phyloP scores from a whole-genome alignment of 352 stramenopile genomes.

The Globisporangium viniferum region DNA sequence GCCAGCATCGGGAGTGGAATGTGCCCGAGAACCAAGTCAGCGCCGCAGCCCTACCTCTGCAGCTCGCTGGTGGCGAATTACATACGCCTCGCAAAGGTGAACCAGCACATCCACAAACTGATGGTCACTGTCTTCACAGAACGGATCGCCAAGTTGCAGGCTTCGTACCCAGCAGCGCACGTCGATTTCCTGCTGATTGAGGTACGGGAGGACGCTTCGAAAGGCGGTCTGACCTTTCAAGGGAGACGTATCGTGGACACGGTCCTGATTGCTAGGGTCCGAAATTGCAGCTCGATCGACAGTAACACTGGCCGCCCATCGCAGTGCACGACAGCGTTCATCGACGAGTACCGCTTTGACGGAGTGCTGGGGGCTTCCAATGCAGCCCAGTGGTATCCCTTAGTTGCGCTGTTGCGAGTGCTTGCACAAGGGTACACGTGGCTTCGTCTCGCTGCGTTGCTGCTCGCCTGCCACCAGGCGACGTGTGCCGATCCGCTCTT shows the following conservation, averaged over 20 bases:
- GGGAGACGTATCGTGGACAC: not conserved
- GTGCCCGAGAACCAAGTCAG: not conserved
- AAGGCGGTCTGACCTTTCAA: not conserved
- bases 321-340: not conserved
- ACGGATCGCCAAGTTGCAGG: not conserved
- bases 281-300: not conserved
- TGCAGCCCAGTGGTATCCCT: not conserved
- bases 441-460: not conserved
- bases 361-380: not conserved
- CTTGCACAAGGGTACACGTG: constrained; percentile 4
- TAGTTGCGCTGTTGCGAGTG: not conserved
- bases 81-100: not conserved
- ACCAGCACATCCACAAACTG: not conserved
- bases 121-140: not conserved
- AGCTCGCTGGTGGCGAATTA: not conserved
- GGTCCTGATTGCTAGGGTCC: not conserved
- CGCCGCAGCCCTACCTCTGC: not conserved
- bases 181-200: constrained; percentile 1
- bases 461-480: not conserved
- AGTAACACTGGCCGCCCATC: too few species aligned
- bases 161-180: not conserved
- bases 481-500: constrained; percentile 1
- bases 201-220: not conserved
- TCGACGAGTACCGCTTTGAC: constrained; percentile 1
- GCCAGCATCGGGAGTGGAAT: not conserved